Base-by-base conservation (phyloP, 306 rosid species). In the Sechiopsis laciniata region DNA sequence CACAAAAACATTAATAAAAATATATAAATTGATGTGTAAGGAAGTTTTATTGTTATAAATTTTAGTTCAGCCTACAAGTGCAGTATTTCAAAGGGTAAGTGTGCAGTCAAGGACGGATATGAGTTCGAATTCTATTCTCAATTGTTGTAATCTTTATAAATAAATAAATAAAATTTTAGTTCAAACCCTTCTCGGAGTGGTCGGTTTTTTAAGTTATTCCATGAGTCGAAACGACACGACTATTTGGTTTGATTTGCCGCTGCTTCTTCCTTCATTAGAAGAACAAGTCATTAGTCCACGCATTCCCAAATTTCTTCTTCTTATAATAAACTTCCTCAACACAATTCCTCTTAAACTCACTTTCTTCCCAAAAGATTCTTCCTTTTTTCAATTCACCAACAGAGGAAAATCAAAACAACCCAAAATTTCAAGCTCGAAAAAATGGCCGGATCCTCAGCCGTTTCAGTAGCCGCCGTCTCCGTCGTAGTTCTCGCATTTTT, bases 241-340 rank as follows among this genome's bases (percentile, higher is more conserved):
- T 14, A 22, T 14, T 69, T 1, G 21, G 1, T 22, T 2, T 12
- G 24, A 29, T 45, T 24, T 46, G 12, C 15, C 10, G 4, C 14
- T 12, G 37, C 5, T 32, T 32, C 37, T 32, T 32, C 37, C 86
- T 78, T 85, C 76, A 76, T 80, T 86, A n/a, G n/a, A n/a, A 8
- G 84, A 92, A 82, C 82, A 35, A 80, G 82, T 80, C 89, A 10
- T 24, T 35, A 54, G 85, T 82, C 90, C 80, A 82, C 92, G 85
- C 86, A 77, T 79, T 48, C 80, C 79, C 75, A 32, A 16, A 0
- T 48, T 46, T 37, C 65, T 73, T 35, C 51, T 55, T 51, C 37
- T 68, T 54, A 14, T 61, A 77, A 19, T 7, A 16, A 2, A 20
- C 19, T 58, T 71, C 16, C 35, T 52, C 75, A 32, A 32, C 74